phyloP scores from a whole-genome alignment of 2,329 filamentous ascomycete species.

The Colletotrichum sp. region DNA sequence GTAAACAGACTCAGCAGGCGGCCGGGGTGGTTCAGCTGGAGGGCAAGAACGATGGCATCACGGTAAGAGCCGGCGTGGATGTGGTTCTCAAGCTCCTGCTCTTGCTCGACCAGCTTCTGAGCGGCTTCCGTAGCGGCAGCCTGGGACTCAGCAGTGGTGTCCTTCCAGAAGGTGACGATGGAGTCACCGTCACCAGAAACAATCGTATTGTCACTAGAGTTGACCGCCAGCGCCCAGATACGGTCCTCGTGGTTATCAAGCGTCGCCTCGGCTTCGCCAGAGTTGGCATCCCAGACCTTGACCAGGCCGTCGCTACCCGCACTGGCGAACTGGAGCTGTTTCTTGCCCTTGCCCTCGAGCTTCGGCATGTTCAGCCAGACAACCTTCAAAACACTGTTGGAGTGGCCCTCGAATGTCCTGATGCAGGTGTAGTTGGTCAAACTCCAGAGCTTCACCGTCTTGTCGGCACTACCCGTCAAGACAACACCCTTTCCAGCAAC shows the following conservation, averaged over 20 bases:
- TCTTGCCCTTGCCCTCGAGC: constrained; percentile 55
- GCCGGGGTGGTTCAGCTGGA: constrained; percentile 93
- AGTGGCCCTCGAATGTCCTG: constrained; percentile 93
- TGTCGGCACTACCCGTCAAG: constrained; percentile 92
- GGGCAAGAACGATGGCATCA: constrained; percentile 88
- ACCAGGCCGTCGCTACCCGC: constrained; percentile 94
- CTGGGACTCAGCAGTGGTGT: constrained; percentile 84
- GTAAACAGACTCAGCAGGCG: constrained; percentile 85
- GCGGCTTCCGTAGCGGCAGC: constrained; percentile 75
- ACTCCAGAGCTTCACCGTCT: constrained; percentile 95
- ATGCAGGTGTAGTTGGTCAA: constrained; percentile 91
- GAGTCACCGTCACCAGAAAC: constrained; percentile 93
- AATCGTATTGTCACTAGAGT: constrained; percentile 72
- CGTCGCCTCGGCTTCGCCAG: constrained; percentile 84
- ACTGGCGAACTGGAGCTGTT: constrained; percentile 76
- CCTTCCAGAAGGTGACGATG: constrained; percentile 93
- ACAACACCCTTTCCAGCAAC: constrained; percentile 81
- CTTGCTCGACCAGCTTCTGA: constrained; percentile 85
- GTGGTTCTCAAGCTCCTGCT: constrained; percentile 92
- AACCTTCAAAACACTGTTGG: constrained; percentile 93
- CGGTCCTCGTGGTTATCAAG: constrained; percentile 97
- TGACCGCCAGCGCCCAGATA: constrained; percentile 86
- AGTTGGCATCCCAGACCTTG: constrained; percentile 92
- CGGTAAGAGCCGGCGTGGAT: constrained; percentile 88
- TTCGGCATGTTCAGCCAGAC: constrained; percentile 75